Conservation (phyloP, 129 eudicot genomes). For the Lactuca saligna region DNA sequence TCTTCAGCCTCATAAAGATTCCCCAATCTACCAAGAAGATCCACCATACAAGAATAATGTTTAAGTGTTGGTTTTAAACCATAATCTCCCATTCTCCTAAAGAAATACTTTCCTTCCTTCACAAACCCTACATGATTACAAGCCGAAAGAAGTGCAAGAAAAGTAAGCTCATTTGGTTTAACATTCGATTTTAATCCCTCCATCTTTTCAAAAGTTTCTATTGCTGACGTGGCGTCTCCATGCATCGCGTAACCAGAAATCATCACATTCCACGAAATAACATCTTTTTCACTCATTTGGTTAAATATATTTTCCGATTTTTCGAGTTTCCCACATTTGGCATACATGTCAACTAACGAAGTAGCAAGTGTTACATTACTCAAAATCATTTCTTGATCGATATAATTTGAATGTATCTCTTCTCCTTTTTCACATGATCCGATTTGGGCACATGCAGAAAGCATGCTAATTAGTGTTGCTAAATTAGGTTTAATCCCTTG, state of each 20-base stretch:
- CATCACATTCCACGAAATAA: constrained; percentile 78
- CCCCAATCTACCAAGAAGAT: constrained; percentile 80
- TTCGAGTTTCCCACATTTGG: constrained; percentile 71
- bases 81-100: constrained; percentile 59
- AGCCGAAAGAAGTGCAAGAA: constrained; percentile 75
- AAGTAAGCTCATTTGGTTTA: constrained; percentile 71
- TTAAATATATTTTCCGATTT: constrained; percentile 59
- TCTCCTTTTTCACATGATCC: constrained; percentile 70
- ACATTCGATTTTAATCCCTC: constrained; percentile 40
- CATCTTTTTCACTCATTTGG: constrained; percentile 56
- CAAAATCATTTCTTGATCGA: constrained; percentile 41
- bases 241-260: constrained; percentile 78
- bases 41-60: constrained; percentile 86
- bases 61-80: constrained; percentile 59
- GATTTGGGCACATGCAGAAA: constrained; percentile 67
- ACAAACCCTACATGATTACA: constrained; percentile 81
- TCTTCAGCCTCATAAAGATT: constrained; percentile 70
- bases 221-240: constrained; percentile 67
- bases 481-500: constrained; percentile 55
- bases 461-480: constrained; percentile 53
- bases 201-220: constrained; percentile 52
- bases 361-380: constrained; percentile 52
- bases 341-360: constrained; percentile 79
- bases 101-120: constrained; percentile 58
- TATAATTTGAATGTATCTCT: constrained; percentile 42